Evolutionary conservation across 768 basidiomycete genomes (phyloP).

Genomic region (Lactarius pseudohatsudake): DNA sequence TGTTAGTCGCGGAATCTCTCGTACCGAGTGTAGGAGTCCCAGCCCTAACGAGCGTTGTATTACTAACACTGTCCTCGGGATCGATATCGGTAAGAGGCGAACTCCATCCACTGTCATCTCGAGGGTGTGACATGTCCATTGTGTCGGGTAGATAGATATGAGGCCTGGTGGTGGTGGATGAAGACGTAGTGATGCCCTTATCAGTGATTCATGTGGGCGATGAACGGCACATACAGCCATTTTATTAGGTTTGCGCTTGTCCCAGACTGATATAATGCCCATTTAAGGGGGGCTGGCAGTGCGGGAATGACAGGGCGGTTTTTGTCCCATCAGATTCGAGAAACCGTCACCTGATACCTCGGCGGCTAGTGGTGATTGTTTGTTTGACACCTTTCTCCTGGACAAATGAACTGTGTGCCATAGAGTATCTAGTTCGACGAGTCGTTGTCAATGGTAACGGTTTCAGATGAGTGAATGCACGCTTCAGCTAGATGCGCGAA

Average conservation of each 20-base stretch:
- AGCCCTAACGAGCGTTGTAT: slow-evolving; percentile 8
- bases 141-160: neutral
- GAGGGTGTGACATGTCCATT: slow-evolving; percentile 24
- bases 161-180: slow-evolving; percentile 10
- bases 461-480: slow-evolving; percentile 42
- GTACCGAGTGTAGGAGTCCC: slow-evolving; percentile 18
- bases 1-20: neutral
- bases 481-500: slow-evolving; percentile 39
- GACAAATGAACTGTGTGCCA: slow-evolving; percentile 41
- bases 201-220: neutral
- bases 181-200: slow-evolving; percentile 5
- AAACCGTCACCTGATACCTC: slow-evolving; percentile 40
- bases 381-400: slow-evolving; percentile 21
- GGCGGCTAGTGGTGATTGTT: slow-evolving; percentile 31
- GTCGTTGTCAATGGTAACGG: slow-evolving; percentile 31
- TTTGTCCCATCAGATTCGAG: slow-evolving; percentile 35
- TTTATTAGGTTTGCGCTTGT: neutral
- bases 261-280: slow-evolving; percentile 44
- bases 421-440: slow-evolving; percentile 16
- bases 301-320: slow-evolving; percentile 48
- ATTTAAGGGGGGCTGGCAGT: slow-evolving; percentile 53
- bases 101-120: neutral
- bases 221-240: slow-evolving; percentile 10
- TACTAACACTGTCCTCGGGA: slow-evolving; percentile 21
- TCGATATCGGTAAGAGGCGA: slow-evolving; percentile 17